A percentile compares a stretch with the other conserved stretches of the same genome.
Evolutionary conservation across 2,329 filamentous ascomycete species (phyloP).

Genomic region (Pseudocercospora pini-densiflorae): DNA sequence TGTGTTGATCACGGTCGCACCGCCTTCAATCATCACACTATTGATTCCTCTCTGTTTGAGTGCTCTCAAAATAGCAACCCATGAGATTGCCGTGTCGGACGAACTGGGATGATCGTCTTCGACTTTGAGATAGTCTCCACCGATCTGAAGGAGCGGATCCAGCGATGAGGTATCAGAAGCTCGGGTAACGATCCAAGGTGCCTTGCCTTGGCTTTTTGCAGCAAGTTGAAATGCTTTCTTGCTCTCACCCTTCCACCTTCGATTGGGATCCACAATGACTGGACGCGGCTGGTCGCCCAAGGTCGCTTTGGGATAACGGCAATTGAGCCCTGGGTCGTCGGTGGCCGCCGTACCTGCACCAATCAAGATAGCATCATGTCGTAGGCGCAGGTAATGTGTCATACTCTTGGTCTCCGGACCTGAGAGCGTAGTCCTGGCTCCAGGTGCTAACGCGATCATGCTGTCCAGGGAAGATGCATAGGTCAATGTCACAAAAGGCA

Average conservation of each 20-base stretch:
- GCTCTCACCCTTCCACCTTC: constrained; percentile 70
- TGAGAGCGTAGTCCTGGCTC: constrained; percentile 80
- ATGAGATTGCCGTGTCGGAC: constrained; percentile 49
- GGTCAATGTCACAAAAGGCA: constrained; percentile 75
- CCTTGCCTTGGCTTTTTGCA: constrained; percentile 67
- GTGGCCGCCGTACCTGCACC: constrained; percentile 83
- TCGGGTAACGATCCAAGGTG: constrained; percentile 59
- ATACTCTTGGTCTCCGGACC: constrained; percentile 84
- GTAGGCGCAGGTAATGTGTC: constrained; percentile 86
- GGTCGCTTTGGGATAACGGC: constrained; percentile 64
- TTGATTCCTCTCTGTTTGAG: constrained; percentile 64
- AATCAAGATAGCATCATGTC: constrained; percentile 82
- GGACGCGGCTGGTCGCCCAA: constrained; percentile 73
- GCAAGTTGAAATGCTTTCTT: constrained; percentile 69
- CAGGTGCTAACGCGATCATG: constrained; percentile 72
- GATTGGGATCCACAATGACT: constrained; percentile 77
- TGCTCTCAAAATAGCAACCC: constrained; percentile 66
- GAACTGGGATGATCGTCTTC: constrained; percentile 8
- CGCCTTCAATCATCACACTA: constrained; percentile 93
- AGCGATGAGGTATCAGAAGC: not conserved
- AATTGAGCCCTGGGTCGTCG: constrained; percentile 86
- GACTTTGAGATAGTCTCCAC: constrained; percentile 29
- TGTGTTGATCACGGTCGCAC: constrained; percentile 79
- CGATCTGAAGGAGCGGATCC: constrained; percentile 41
- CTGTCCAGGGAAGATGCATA: constrained; percentile 92